Evolutionary conservation across 2,329 filamentous ascomycete genomes (phyloP), one percentile per base, ranked within the genome.

Genomic region (Waltergamsia citrina): DNA sequence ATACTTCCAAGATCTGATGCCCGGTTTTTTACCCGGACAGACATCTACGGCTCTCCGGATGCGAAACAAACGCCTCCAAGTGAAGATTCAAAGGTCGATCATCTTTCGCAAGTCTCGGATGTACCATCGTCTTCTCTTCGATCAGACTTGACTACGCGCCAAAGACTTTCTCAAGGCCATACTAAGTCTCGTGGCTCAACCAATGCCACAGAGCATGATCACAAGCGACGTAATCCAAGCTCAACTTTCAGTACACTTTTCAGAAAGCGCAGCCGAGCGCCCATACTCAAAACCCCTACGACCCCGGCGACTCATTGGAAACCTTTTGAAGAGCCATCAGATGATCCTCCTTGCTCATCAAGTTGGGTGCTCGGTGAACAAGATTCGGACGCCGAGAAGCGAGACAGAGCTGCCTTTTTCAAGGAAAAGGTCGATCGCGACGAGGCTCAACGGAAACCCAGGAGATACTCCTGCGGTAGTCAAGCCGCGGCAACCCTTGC

Each of bases 71-170:
- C 15, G 9, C 23, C 23, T 25, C n/a, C 23, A 25, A 25, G 23
- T 9, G n/a, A 25, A 9, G 9, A n/a, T 9, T 25, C 23, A n/a
- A 25, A 15, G 16, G 5, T 18, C 9, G 15, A 15, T 9, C 29
- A 17, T 31, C n/a, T 19, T 19, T 17, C 15, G 16, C 22, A 18
- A 21, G 19, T 10, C 32, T 17, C 32, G 32, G 9, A 9, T 25
- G 23, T 9, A 9, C 9, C 23, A 4, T 24, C 31, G 7, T 26
- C n/a, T 15, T 33, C 31, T 14, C 31, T 33, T 9, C 31, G 31
- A 5, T 35, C 33, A 8, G 15, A 35, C 20, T 29, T 35, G 26
- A 35, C 33, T 4, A 35, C 33, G 5, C 33, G 23, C 15, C 26
- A 35, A n/a, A 18, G 33, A 7, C 32, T 34, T 14, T 34, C 32